These are phyloP conservation scores for Epichloe coenophiala DNA, from an alignment of 2,329 filamentous ascomycete genomes.

Conservation along the genomic window DNA sequence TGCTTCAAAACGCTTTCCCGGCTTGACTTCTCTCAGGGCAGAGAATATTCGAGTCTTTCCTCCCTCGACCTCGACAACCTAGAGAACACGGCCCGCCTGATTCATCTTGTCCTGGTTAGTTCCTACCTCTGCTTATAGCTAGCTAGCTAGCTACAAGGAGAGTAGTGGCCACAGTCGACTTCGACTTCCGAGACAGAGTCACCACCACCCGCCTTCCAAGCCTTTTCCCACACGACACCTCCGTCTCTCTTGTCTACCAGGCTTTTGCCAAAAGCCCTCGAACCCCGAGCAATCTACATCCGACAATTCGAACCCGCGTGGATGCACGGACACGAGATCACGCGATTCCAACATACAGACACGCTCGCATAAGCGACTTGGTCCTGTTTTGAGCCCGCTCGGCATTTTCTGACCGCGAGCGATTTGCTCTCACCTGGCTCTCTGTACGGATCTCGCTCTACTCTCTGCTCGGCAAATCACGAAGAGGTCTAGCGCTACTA, in stretches of 20 bases:
- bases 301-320: neutral
- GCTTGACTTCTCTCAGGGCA: neutral
- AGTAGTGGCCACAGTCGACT: neutral
- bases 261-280: neutral
- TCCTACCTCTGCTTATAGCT: neutral
- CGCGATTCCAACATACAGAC: neutral
- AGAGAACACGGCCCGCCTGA: neutral
- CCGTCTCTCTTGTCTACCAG: neutral
- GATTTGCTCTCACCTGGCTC: neutral
- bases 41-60: neutral
- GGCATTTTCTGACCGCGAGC: neutral
- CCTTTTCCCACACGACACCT: neutral
- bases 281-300: neutral
- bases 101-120: neutral
- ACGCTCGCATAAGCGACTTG: neutral
- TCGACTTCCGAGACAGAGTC: constrained; percentile 1
- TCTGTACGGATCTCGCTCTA: neutral
- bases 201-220: neutral
- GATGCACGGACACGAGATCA: constrained; percentile 1
- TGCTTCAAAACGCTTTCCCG: neutral
- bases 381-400: neutral
- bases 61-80: neutral
- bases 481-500: neutral
- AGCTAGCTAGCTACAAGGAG: no score
- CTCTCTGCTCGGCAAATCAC: neutral